Evolutionary conservation across 2,329 filamentous ascomycete species (phyloP).

Genomic region (Arthrobotrys megalospora): DNA sequence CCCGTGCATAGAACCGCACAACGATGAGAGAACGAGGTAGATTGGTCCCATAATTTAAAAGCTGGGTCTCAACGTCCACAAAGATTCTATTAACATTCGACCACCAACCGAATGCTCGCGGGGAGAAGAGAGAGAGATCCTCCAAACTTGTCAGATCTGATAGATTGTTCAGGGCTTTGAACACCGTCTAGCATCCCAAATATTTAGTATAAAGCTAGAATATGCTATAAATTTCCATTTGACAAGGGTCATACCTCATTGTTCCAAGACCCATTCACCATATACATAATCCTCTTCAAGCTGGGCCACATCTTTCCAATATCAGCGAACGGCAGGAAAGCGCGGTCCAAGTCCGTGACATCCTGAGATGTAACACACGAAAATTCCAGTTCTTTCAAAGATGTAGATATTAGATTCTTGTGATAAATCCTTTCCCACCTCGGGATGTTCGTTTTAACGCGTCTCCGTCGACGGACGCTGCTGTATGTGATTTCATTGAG

Average conservation of each 20-base stretch:
- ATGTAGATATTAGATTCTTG: conserved; percentile 11
- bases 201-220: too few relatives aligned
- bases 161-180: conserved; percentile 2
- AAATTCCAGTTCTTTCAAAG: conserved; percentile 21
- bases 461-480: neutral
- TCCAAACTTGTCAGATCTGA: neutral
- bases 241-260: conserved; percentile 2
- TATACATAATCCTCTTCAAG: conserved; percentile 5
- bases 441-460: conserved; percentile 18
- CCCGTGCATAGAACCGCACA: conserved; percentile 22
- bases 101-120: conserved; percentile 5
- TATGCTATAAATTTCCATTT: too few relatives aligned
- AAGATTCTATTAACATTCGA: neutral
- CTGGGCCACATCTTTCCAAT: conserved; percentile 16
- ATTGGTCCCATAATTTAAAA: neutral
- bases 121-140: conserved; percentile 19
- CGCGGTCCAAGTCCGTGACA: neutral
- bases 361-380: conserved; percentile 2
- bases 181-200: neutral
- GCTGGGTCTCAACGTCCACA: neutral
- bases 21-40: conserved; percentile 5
- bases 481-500: conserved; percentile 4
- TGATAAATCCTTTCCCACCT: conserved; percentile 15
- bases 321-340: conserved; percentile 29
- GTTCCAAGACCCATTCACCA: neutral